Evolutionary conservation across 1,284 basidiomycete genomes (phyloP).

Genomic region (Uromyces viciae-fabae): DNA sequence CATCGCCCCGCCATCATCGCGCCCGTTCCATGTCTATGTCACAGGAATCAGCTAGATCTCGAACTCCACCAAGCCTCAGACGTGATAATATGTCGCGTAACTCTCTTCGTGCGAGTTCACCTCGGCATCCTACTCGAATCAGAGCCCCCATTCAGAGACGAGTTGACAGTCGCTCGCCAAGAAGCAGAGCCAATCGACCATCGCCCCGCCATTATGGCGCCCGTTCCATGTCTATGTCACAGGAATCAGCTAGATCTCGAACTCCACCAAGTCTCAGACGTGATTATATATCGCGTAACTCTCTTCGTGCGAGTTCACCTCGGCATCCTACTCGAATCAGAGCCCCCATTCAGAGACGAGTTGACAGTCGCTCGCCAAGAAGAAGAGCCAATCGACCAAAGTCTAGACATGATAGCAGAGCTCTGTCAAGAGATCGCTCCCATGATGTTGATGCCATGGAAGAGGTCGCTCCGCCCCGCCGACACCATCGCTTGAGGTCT

Average conservation of each 20-base stretch:
- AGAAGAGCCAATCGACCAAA: neutral
- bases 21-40: neutral
- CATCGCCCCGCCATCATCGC: neutral
- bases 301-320: neutral
- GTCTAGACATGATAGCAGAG: neutral
- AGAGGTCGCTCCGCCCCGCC: too few species aligned
- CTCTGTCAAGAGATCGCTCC: too few species aligned
- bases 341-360: neutral
- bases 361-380: neutral
- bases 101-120: neutral
- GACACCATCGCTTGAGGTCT: neutral
- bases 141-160: neutral
- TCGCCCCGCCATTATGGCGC: neutral
- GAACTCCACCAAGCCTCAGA: constrained; percentile 1
- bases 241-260: neutral
- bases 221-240: neutral
- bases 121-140: neutral
- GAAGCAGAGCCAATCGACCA: too few species aligned
- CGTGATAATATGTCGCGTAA: too few species aligned
- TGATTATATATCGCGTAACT: too few species aligned
- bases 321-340: neutral
- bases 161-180: neutral
- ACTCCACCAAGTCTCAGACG: constrained; percentile 14
- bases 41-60: neutral
- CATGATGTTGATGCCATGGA: too few species aligned